Evolutionary conservation across 225 moss, liverwort and hornwort species (phyloP).

Genomic region (Rhytidiadelphus loreus): DNA sequence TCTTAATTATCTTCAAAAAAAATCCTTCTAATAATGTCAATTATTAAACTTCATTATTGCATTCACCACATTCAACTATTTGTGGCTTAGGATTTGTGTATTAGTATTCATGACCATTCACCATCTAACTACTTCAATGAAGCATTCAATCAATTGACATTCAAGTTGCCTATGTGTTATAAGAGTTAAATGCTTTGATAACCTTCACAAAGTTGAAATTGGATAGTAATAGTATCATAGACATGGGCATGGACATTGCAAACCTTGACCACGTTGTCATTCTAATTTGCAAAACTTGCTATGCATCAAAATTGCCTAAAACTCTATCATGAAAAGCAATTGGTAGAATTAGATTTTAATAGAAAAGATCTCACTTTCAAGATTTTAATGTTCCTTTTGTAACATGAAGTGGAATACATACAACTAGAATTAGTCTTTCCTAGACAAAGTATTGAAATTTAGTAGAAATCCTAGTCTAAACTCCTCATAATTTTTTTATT

Average conservation of each 20-base stretch:
- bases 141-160: background rate
- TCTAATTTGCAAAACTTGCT: background rate
- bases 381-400: background rate
- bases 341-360: background rate
- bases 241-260: background rate
- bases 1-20: no score
- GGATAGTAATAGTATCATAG: background rate
- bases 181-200: background rate
- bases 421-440: no score
- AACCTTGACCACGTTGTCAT: background rate
- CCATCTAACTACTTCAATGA: background rate
- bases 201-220: background rate
- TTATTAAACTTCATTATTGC: no score
- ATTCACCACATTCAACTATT: no score
- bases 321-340: background rate
- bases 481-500: background rate
- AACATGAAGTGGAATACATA: no score
- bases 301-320: fast-evolving
- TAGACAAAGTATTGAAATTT: background rate
- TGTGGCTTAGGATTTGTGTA: no score
- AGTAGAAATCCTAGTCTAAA: background rate
- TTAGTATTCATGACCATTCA: no score
- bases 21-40: no score
- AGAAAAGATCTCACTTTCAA: background rate
- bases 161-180: background rate